Evolutionary conservation across 2,329 filamentous ascomycete genomes (phyloP), one percentile per base, ranked within the genome.

Genomic region (Colletotrichum sublineola): DNA sequence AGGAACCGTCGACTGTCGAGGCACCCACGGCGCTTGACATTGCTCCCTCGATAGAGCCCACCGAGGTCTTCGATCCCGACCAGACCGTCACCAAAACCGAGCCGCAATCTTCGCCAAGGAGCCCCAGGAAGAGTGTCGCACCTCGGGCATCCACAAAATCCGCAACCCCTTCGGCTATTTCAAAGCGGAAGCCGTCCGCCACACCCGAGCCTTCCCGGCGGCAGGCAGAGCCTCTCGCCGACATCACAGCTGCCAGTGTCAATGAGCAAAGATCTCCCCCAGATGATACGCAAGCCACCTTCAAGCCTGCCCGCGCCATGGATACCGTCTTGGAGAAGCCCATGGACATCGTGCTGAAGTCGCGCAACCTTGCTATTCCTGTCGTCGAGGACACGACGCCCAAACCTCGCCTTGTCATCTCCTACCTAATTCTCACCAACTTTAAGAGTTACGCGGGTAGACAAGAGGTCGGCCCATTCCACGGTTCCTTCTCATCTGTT

Each of bases 401-500:
- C 1, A 97, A 95, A 80, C 86, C 94, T 64, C 93, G 96, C 65
- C 95, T 96, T 75, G 96, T 98, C 66, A 96, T 99, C 75, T 96
- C 94, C 24, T 94, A 97, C 80, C 86, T 99, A 61, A 91, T 97
- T 72, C 87, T 99, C 76, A 97, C 90, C 75, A 99, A 99, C 82
- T 99, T 99, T 90, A 99, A 99, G 85, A 98, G 96, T 84, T 99
- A 99, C 81, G 96, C 96, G 20, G 96, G 96, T 5, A 88, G 93
- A 74, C 96, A 99, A 81, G 93, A 97, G 83, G 96, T 99, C 71
- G 96, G 96, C 0, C 96, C 96, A 0, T 99, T 99, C 81, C 96
- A 99, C 81, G 89, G 94, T 1, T 99, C 96, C 0, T 99, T 99
- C 83, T 98, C 96, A 1, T 98, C 96, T 0, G 96, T 99, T 2